Percentiles rank a stretch among this genome's conserved stretches.
Conservation (phyloP, 352 stramenopile species). For the Phytophthora meadii region DNA sequence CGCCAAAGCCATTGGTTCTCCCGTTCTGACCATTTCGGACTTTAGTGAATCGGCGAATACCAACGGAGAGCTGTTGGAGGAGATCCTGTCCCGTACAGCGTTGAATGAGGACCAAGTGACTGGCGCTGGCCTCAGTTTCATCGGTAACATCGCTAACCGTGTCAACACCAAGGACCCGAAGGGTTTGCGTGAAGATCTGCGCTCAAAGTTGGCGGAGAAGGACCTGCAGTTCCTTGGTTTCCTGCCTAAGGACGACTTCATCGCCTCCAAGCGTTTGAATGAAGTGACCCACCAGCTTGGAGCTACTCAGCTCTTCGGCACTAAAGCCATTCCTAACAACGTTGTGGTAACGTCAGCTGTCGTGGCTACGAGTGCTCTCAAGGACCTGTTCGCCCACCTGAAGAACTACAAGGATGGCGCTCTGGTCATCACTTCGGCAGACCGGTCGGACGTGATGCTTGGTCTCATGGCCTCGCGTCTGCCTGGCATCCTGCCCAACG, state of each 20-base stretch:
- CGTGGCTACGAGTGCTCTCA: conserved; percentile 72
- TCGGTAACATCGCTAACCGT: conserved; percentile 81
- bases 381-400: conserved; percentile 78
- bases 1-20: conserved; percentile 69
- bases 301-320: conserved; percentile 71
- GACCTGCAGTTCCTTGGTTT: conserved; percentile 72
- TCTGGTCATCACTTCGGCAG: conserved; percentile 79
- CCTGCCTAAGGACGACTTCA: conserved; percentile 66
- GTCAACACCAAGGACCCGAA: conserved; percentile 49
- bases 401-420: conserved; percentile 83
- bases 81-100: conserved; percentile 65
- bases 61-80: conserved; percentile 45
- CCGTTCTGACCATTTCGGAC: conserved; percentile 72
- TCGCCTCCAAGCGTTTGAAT: conserved; percentile 81
- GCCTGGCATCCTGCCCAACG: conserved; percentile 68
- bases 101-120: conserved; percentile 71
- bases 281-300: conserved; percentile 74
- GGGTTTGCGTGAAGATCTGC: conserved; percentile 45
- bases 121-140: conserved; percentile 62
- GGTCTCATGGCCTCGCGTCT: conserved; percentile 73
- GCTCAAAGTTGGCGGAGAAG: conserved; percentile 41
- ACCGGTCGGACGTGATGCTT: conserved; percentile 77
- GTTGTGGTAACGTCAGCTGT: conserved; percentile 72
- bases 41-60: conserved; percentile 35
- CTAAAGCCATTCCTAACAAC: conserved; percentile 68